Percentiles rank a stretch among this genome's conserved stretches.
These are phyloP conservation scores for Xylaria telfairii DNA, from an alignment of 495 filamentous ascomycete genomes.

Conservation along the genomic window DNA sequence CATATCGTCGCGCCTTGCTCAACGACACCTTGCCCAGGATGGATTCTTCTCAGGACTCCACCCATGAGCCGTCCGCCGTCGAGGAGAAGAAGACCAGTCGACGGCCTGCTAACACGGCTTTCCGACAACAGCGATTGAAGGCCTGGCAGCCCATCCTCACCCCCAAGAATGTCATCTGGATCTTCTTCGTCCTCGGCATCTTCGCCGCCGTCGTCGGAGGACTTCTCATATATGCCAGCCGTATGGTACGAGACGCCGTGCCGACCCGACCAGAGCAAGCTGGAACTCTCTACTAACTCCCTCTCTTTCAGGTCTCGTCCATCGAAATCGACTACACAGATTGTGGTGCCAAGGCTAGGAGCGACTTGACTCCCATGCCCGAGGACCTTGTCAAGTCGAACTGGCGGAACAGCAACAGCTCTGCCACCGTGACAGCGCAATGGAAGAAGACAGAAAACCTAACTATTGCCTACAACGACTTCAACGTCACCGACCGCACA, in stretches of 20 bases:
- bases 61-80: slow-evolving; percentile 34
- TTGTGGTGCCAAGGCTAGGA: slow-evolving; percentile 63
- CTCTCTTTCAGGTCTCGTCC: slow-evolving; percentile 76
- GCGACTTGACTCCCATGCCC: slow-evolving; percentile 53
- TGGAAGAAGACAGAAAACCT: slow-evolving; percentile 39
- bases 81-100: slow-evolving; percentile 84
- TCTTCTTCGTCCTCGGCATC: slow-evolving; percentile 85
- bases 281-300: slow-evolving; percentile 3
- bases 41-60: slow-evolving; percentile 35
- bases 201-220: slow-evolving; percentile 91
- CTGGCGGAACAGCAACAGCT: slow-evolving; percentile 54
- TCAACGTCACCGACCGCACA: slow-evolving; percentile 31
- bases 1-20: neutral
- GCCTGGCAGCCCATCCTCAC: slow-evolving; percentile 98
- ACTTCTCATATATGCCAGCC: slow-evolving; percentile 80
- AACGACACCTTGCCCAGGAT: slow-evolving; percentile 28
- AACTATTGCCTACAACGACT: slow-evolving; percentile 31
- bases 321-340: slow-evolving; percentile 87
- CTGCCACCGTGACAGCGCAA: slow-evolving; percentile 28
- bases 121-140: slow-evolving; percentile 88
- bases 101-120: slow-evolving; percentile 90
- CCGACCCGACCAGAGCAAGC: neutral
- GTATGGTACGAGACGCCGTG: slow-evolving; percentile 57
- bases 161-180: slow-evolving; percentile 86
- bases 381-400: slow-evolving; percentile 67